These are phyloP conservation scores for Phycomyces nitens DNA, from an alignment of 192 early-diverging fungal species.

Conservation along the genomic window DNA sequence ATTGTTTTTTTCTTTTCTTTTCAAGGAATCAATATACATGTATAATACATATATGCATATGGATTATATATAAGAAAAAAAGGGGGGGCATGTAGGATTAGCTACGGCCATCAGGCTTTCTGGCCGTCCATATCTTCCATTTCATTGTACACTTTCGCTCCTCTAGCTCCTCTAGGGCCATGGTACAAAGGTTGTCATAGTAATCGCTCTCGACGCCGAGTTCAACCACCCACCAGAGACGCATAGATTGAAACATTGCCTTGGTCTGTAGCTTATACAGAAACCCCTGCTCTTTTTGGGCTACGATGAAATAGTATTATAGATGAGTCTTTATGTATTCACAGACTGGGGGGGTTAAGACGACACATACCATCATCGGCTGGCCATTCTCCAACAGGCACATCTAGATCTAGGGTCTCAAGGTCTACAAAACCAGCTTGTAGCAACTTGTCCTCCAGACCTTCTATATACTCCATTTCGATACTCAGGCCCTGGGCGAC, in stretches of 20 bases:
- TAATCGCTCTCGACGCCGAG: slow-evolving; percentile 19
- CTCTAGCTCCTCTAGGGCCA: slow-evolving; percentile 36
- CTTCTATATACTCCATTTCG: not conserved
- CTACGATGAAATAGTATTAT: slow-evolving; percentile 13
- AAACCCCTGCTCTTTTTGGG: slow-evolving; percentile 29
- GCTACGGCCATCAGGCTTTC: slow-evolving; percentile 7
- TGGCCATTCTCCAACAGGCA: slow-evolving; percentile 38
- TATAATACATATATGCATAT: no score
- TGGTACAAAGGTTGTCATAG: slow-evolving; percentile 21
- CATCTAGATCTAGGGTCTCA: slow-evolving; percentile 5
- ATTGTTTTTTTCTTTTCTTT: no score
- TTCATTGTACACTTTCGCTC: slow-evolving; percentile 14
- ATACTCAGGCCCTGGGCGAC: slow-evolving; percentile 6
- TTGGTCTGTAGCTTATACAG: slow-evolving; percentile 30
- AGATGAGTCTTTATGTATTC: not conserved
- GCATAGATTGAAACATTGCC: slow-evolving; percentile 30
- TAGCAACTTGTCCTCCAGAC: slow-evolving; percentile 3
- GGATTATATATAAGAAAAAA: no score
- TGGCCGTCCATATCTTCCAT: slow-evolving; percentile 26
- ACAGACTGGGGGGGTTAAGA: no score
- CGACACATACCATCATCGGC: slow-evolving; percentile 24
- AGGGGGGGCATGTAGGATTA: no score
- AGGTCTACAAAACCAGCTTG: slow-evolving; percentile 21
- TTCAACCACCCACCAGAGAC: slow-evolving; percentile 28
- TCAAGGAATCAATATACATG: no score